Conservation (phyloP, 257 asterid species). For the Solanum sparsipilum region DNA sequence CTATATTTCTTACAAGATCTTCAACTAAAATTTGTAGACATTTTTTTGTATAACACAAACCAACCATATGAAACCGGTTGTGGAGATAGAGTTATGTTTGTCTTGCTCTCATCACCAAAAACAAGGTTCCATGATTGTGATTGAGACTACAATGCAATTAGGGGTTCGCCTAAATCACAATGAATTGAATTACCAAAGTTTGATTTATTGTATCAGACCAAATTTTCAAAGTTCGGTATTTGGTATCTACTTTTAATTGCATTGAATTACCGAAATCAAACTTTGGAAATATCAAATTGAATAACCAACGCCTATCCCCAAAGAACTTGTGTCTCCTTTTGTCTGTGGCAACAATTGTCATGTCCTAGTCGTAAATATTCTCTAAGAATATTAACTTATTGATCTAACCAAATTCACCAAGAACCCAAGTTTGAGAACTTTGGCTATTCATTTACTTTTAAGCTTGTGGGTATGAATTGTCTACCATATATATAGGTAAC, state of each 20-base stretch:
- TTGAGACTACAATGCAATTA: neutral
- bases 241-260: neutral
- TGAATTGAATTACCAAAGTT: neutral
- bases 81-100: neutral
- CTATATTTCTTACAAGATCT: neutral
- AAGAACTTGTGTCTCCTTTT: neutral
- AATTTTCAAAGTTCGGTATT: neutral
- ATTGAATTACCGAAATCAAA: neutral
- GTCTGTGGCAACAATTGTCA: neutral
- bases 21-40: neutral
- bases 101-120: neutral
- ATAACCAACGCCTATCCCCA: neutral
- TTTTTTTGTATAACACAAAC: neutral
- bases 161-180: neutral
- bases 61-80: neutral
- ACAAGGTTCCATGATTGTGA: neutral
- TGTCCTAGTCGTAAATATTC: neutral
- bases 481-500: neutral
- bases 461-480: neutral
- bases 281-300: neutral
- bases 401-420: neutral
- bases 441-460: neutral
- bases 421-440: neutral
- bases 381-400: neutral
- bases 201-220: neutral